A percentile compares a stretch with the other conserved stretches of the same genome.
Conservation (phyloP, 495 filamentous ascomycete species). For the Apiosordaria backusii region DNA sequence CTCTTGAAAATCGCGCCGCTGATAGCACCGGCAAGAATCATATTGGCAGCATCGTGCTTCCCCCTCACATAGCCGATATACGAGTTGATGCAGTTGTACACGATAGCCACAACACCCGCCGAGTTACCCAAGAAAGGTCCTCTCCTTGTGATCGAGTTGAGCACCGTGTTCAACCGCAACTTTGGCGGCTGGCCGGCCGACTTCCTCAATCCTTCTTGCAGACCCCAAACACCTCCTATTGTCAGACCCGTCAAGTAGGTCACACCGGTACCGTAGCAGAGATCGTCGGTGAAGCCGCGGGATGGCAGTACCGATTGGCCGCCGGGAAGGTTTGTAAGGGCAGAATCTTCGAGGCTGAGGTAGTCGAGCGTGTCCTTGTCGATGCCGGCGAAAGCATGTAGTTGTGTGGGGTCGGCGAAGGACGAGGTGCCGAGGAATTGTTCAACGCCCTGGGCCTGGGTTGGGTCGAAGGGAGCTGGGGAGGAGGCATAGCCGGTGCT, state of each 20-base stretch:
- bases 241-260: constrained; percentile 84
- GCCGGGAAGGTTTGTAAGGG: constrained; percentile 84
- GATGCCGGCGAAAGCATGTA: constrained; percentile 92
- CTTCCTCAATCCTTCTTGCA: constrained; percentile 79
- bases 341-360: constrained; percentile 85
- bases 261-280: constrained; percentile 94
- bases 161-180: constrained; percentile 83
- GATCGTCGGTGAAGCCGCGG: constrained; percentile 94
- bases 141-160: constrained; percentile 87
- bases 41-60: constrained; percentile 88
- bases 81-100: constrained; percentile 94
- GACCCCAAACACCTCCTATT: constrained; percentile 86
- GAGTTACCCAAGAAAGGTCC: constrained; percentile 97
- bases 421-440: constrained; percentile 70
- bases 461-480: constrained; percentile 62
- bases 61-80: constrained; percentile 78
- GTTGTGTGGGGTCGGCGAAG: constrained; percentile 74
- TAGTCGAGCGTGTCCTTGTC: constrained; percentile 92
- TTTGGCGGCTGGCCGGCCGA: constrained; percentile 75
- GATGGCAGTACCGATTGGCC: constrained; percentile 82
- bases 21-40: constrained; percentile 74
- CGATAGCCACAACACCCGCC: constrained; percentile 89
- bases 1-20: constrained; percentile 96
- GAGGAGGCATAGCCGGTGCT: constrained; percentile 47
- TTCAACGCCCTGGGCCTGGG: constrained; percentile 69